Base-by-base conservation (phyloP, 2,329 filamentous ascomycete species). In the Paracoccidioides brasiliensis region DNA sequence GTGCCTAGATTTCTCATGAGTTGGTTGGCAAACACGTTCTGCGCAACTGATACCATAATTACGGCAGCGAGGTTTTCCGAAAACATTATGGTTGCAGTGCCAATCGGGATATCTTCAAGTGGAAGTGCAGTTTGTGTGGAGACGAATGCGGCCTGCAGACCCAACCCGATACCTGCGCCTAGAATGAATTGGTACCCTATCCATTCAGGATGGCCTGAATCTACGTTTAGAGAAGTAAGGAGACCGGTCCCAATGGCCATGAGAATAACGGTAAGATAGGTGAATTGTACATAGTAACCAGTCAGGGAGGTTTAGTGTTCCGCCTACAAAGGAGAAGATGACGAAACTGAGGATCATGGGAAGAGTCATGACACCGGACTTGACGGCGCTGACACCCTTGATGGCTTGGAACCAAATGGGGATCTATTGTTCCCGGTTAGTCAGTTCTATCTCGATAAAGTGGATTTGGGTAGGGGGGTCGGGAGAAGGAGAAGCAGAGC, bases 251-350 rank as follows among this genome's bases (percentile, higher is more conserved):
- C 67, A 50, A 71, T 56, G 6, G 63, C 59, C 40, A 61, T 56
- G 32, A 71, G 50, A n/a, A 59, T 61, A 8, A 62, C 61, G 2
- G 43, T n/a, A 14, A 46, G 8, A 42, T 32, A 63, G 64, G 75
- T 69, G 55, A 73, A 67, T 2, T 74, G 75, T 10, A 72, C 71
- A 59, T 77, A 78, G 62, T 75, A 75, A 22, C 76, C 74, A 28
- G 72, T 62, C 38, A 62, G 66, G 1, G 68, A 63, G 22, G 73
- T 66, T 66, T 7, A 72, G 56, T 4, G 64, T 63, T 37, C 75
- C 75, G 9, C 69, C 69, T 2, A 75, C 53, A 30, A 77, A 70
- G 56, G 72, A 67, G 49, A 68, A 63, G 8, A 77, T 66, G 15
- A 74, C 64, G 2, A 32, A 53, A 35, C 22, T 44, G 7, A 35